These are phyloP conservation scores for Talaromyces islandicus DNA, from an alignment of 2,329 filamentous ascomycete species.

Conservation along the genomic window DNA sequence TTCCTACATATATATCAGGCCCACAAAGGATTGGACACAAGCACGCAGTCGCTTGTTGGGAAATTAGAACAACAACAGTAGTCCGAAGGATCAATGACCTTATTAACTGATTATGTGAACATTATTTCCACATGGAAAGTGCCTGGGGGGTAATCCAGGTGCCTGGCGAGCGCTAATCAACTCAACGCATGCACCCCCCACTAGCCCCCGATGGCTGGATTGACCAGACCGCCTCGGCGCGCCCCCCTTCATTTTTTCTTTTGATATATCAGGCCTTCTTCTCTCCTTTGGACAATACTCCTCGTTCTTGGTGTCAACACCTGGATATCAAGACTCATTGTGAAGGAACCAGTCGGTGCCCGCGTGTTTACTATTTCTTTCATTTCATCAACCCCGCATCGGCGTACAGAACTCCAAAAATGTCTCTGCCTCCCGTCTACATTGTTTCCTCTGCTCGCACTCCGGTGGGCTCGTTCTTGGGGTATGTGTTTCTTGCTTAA, in stretches of 20 bases:
- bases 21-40: too few species aligned
- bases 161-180: background rate
- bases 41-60: too few species aligned
- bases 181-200: background rate
- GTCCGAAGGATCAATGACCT: background rate
- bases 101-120: background rate
- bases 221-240: background rate
- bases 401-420: constrained; percentile 29
- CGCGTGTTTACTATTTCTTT: background rate
- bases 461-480: constrained; percentile 88
- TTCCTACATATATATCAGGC: too few species aligned
- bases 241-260: background rate
- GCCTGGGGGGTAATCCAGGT: background rate
- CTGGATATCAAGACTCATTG: background rate
- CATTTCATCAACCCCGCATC: constrained; percentile 2
- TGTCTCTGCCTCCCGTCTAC: constrained; percentile 86
- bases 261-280: background rate
- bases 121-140: background rate
- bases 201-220: background rate
- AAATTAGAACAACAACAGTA: too few species aligned
- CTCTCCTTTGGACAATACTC: background rate
- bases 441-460: constrained; percentile 90
- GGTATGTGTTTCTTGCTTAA: constrained; percentile 50
- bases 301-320: background rate
- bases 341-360: too few species aligned